These are phyloP conservation scores for Blastocystis sp. DNA, from an alignment of 352 stramenopile genomes.

Conservation along the genomic window DNA sequence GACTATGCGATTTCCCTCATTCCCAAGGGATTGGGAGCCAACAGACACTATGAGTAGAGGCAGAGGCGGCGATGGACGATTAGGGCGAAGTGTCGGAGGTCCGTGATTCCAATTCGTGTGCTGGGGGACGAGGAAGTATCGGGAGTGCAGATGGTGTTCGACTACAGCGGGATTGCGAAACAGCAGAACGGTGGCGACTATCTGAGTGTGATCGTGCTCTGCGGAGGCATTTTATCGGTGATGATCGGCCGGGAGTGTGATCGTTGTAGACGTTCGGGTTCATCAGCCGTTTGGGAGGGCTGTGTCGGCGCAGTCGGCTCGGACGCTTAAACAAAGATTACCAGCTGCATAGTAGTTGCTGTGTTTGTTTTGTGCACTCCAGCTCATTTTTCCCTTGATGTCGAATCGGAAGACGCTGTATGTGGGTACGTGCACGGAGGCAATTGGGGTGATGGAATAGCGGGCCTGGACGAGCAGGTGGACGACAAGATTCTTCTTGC, in stretches of 20 bases:
- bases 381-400: conserved; percentile 37
- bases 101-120: not conserved
- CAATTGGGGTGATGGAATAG: conserved; percentile 3
- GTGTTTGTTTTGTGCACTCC: conserved; percentile 37
- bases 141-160: conserved; percentile 9
- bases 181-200: not conserved
- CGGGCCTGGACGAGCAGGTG: conserved; percentile 64
- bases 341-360: not conserved
- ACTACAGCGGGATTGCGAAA: conserved; percentile 1
- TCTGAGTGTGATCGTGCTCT: not conserved
- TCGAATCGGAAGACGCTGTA: conserved; percentile 62
- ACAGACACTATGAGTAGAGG: conserved; percentile 4
- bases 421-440: conserved; percentile 6
- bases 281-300: not conserved
- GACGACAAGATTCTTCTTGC: conserved; percentile 57
- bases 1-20: conserved; percentile 12
- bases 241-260: not conserved
- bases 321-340: not conserved
- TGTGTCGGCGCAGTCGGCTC: not conserved
- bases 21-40: not conserved
- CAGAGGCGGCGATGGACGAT: not conserved
- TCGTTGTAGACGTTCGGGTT: conserved; percentile 1
- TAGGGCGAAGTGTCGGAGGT: conserved; percentile 1
- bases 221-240: conserved; percentile 30
- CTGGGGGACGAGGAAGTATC: not conserved